phyloP scores from a whole-genome alignment of 768 basidiomycete genomes.

The Mrakia gelida region DNA sequence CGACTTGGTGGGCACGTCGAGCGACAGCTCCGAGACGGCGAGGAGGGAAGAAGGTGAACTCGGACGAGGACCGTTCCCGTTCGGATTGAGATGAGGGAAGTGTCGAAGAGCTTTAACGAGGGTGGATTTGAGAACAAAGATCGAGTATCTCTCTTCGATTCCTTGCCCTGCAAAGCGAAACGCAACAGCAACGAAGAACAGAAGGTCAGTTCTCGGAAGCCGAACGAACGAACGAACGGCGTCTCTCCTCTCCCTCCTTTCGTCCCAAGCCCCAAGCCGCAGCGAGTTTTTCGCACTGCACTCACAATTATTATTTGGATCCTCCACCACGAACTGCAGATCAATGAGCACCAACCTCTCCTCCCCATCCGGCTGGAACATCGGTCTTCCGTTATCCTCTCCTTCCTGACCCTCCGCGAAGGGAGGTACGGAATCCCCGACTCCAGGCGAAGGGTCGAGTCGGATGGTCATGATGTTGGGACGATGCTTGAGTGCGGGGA shows the following conservation, averaged over 20 bases:
- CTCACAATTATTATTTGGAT: background rate
- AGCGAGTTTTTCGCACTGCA: too few species aligned
- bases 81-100: slow-evolving; percentile 19
- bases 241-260: background rate
- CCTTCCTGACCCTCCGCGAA: slow-evolving; percentile 26
- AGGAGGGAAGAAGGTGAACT: background rate
- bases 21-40: background rate
- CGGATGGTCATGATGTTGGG: slow-evolving; percentile 24
- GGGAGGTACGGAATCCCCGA: slow-evolving; percentile 23
- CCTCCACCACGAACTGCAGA: slow-evolving; percentile 5
- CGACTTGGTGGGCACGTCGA: too few species aligned
- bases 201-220: background rate
- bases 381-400: slow-evolving; percentile 6
- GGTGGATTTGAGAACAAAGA: slow-evolving; percentile 27
- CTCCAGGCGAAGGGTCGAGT: slow-evolving; percentile 29
- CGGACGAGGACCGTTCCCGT: background rate
- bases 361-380: slow-evolving; percentile 22
- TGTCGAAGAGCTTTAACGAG: slow-evolving; percentile 28
- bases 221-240: too few species aligned
- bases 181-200: background rate
- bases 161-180: background rate
- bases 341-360: slow-evolving; percentile 26
- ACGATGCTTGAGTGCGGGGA: background rate
- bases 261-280: background rate
- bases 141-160: slow-evolving; percentile 18